A percentile compares a stretch with the other conserved stretches of the same genome.
These are phyloP conservation scores for Pueraria montana DNA, from an alignment of 306 rosid species.

Conservation along the genomic window DNA sequence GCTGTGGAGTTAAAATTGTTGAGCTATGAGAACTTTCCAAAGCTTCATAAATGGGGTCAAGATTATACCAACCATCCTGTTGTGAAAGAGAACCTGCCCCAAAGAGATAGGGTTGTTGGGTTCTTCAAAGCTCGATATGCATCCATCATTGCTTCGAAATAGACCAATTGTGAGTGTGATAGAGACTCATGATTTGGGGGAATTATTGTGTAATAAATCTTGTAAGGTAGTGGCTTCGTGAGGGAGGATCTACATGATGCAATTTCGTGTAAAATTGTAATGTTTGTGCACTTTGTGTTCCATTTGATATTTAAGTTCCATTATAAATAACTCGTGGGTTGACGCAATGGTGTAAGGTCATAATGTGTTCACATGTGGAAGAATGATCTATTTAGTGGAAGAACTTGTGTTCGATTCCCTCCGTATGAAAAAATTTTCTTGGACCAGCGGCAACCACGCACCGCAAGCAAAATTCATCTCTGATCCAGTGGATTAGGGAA, in stretches of 20 bases:
- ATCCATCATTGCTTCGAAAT: slow-evolving; percentile 27
- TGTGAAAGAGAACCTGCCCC: slow-evolving; percentile 55
- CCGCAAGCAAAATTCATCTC: too few species aligned
- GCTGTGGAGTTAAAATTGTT: slow-evolving; percentile 48
- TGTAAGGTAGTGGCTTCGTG: not conserved
- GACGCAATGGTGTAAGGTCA: too few species aligned
- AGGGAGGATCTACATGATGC: not conserved
- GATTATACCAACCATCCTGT: slow-evolving; percentile 49
- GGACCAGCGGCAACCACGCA: too few species aligned
- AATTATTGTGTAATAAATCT: not conserved
- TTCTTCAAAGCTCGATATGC: slow-evolving; percentile 40
- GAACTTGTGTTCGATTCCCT: too few species aligned
- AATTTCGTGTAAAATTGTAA: not conserved
- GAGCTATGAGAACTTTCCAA: slow-evolving; percentile 56
- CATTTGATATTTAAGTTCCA: not conserved
- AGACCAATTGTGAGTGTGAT: not conserved
- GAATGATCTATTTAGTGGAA: too few species aligned
- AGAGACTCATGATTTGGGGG: not conserved
- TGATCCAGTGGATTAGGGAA: too few species aligned
- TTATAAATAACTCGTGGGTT: too few species aligned
- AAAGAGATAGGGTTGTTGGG: slow-evolving; percentile 43
- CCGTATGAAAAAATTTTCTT: too few species aligned
- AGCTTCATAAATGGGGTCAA: slow-evolving; percentile 57
- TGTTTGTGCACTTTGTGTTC: not conserved
- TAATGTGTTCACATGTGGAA: too few species aligned